These are phyloP conservation scores for Conticribra weissflogii DNA, from an alignment of 108 stramenopile genomes.

Conservation along the genomic window DNA sequence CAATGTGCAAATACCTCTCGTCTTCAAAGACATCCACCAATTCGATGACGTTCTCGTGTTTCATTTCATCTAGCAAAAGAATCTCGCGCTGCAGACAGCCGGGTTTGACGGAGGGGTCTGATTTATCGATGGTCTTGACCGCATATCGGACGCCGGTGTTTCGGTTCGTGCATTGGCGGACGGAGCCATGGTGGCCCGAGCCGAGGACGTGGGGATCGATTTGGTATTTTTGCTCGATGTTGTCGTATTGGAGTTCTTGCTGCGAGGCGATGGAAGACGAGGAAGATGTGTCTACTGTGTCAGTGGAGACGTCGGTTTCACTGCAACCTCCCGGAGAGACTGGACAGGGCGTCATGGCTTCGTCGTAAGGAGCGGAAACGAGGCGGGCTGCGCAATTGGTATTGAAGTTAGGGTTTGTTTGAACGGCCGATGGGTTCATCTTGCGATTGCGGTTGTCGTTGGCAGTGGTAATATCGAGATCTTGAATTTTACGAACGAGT, in stretches of 20 bases:
- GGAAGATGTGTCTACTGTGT: no score
- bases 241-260: conserved; percentile 11
- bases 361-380: no score
- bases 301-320: no score
- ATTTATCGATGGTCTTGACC: conserved; percentile 40
- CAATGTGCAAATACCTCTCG: conserved; percentile 62
- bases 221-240: conserved; percentile 43
- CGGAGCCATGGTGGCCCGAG: conserved; percentile 39
- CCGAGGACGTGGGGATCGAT: conserved; percentile 44
- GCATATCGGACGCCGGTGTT: conserved; percentile 39
- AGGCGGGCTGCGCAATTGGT: no score
- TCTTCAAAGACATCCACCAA: conserved; percentile 82
- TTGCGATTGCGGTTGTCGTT: no score
- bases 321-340: no score
- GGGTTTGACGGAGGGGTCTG: conserved; percentile 14
- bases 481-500: no score
- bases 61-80: conserved; percentile 50
- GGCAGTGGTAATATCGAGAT: no score
- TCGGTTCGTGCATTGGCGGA: conserved; percentile 35
- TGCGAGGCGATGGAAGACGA: no score
- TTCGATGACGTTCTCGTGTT: conserved; percentile 79
- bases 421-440: no score
- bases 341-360: no score
- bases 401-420: no score
- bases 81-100: conserved; percentile 51